A percentile compares a stretch with the other conserved stretches of the same genome.
These are phyloP conservation scores for Monosporozyma solicola DNA, from an alignment of 805 yeast species.

Conservation along the genomic window DNA sequence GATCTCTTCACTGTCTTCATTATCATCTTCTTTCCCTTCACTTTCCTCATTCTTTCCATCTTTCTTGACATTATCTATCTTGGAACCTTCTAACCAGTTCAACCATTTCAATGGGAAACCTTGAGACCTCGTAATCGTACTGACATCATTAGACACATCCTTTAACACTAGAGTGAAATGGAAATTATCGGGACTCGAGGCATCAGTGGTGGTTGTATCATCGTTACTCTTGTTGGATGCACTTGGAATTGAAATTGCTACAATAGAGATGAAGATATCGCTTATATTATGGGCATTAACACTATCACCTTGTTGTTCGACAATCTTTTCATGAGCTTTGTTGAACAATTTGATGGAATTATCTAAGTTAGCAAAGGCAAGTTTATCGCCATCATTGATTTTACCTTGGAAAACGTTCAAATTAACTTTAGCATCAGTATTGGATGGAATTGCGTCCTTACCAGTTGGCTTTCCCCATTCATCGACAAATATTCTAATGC, in stretches of 20 bases:
- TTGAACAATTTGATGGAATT: slow-evolving; percentile 45
- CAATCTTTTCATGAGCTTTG: slow-evolving; percentile 24
- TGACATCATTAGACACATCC: slow-evolving; percentile 71
- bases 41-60: slow-evolving; percentile 1
- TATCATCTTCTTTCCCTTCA: slow-evolving; percentile 9
- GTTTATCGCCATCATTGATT: slow-evolving; percentile 74
- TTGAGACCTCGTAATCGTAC: slow-evolving; percentile 72
- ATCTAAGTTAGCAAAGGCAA: slow-evolving; percentile 81
- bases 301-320: slow-evolving; percentile 19
- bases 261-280: slow-evolving; percentile 60
- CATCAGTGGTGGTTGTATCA: slow-evolving; percentile 31
- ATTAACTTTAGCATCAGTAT: neutral
- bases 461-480: slow-evolving; percentile 38
- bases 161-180: slow-evolving; percentile 66
- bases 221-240: slow-evolving; percentile 8
- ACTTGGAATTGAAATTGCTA: slow-evolving; percentile 41
- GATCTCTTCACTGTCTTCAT: slow-evolving; percentile 30
- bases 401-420: slow-evolving; percentile 72
- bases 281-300: slow-evolving; percentile 31
- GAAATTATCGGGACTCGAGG: slow-evolving; percentile 44
- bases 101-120: slow-evolving; percentile 89
- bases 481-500: slow-evolving; percentile 51
- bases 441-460: slow-evolving; percentile 10
- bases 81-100: slow-evolving; percentile 55
- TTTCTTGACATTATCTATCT: slow-evolving; percentile 7